Percentiles rank a stretch among this genome's conserved stretches.
Conservation (phyloP, 257 asterid species). For the Rhazya stricta region DNA sequence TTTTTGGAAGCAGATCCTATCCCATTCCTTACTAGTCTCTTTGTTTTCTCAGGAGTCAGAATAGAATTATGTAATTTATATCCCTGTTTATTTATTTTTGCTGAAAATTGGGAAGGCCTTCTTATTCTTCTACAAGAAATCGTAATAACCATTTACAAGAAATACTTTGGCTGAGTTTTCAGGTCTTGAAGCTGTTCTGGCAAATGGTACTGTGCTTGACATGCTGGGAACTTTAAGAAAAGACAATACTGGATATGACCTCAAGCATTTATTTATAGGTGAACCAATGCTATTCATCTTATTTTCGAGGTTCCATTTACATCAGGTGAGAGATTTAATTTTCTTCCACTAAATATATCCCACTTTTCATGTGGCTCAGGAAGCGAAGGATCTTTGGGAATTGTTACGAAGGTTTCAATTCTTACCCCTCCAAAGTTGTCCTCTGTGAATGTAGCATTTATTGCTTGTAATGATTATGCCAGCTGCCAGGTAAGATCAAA, state of each 20-base stretch:
- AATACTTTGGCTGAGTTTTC: slow-evolving; percentile 23
- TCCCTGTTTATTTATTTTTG: not conserved
- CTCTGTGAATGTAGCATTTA: slow-evolving; percentile 84
- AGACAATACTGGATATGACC: slow-evolving; percentile 97
- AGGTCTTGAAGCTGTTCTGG: slow-evolving; percentile 97
- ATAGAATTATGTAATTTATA: not conserved
- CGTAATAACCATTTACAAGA: not conserved
- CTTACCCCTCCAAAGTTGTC: slow-evolving; percentile 90
- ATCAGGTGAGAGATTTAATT: slow-evolving; percentile 4
- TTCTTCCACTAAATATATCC: slow-evolving; percentile 20
- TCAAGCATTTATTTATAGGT: slow-evolving; percentile 97
- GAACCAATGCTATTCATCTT: slow-evolving; percentile 16
- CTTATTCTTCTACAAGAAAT: not conserved
- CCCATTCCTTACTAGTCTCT: not conserved
- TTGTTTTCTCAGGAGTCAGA: not conserved
- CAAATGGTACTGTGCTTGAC: slow-evolving; percentile 93
- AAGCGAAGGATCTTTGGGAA: slow-evolving; percentile 96
- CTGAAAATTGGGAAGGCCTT: not conserved
- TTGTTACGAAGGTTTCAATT: slow-evolving; percentile 87
- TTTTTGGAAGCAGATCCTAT: not conserved
- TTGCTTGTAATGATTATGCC: slow-evolving; percentile 80
- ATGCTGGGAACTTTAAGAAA: slow-evolving; percentile 93
- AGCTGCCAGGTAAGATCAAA: slow-evolving; percentile 85
- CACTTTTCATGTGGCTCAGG: slow-evolving; percentile 41
- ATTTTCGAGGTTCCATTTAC: not conserved